Conservation (phyloP, 768 basidiomycete genomes). For the Trametes punicea region DNA sequence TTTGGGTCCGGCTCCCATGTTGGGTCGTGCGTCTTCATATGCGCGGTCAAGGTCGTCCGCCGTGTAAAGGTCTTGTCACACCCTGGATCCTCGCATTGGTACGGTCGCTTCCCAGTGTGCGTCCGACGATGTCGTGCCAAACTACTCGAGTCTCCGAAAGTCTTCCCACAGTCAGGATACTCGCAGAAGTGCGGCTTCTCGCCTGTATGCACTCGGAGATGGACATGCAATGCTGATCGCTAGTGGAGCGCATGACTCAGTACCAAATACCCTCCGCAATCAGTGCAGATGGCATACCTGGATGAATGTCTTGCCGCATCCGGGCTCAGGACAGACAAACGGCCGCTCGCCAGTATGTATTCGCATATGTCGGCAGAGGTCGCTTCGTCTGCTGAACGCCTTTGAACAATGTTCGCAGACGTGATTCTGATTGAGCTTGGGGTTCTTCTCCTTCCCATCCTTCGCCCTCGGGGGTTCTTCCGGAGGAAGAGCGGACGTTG, state of each 20-base stretch:
- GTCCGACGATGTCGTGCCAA: conserved; percentile 89
- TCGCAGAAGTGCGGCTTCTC: conserved; percentile 92
- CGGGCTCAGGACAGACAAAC: conserved; percentile 65
- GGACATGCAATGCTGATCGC: conserved; percentile 88
- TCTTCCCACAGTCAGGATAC: conserved; percentile 83
- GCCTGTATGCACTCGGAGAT: conserved; percentile 86
- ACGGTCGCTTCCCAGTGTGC: conserved; percentile 82
- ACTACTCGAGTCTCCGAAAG: conserved; percentile 89
- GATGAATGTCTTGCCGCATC: conserved; percentile 89
- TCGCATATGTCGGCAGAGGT: conserved; percentile 79
- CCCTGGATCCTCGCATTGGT: conserved; percentile 78
- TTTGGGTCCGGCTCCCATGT: conserved; percentile 82
- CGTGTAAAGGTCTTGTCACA: conserved; percentile 89
- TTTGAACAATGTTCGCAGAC: conserved; percentile 76
- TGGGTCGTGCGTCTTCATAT: conserved; percentile 87
- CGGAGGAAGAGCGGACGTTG: conserved; percentile 13
- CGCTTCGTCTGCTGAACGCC: conserved; percentile 79
- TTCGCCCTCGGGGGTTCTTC: conserved; percentile 9
- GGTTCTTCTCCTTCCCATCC: conserved; percentile 27
- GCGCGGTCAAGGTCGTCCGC: conserved; percentile 77
- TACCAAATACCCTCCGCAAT: no score
- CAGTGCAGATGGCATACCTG: conserved; percentile 57
- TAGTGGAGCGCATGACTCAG: conserved; percentile 29
- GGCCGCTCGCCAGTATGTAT: conserved; percentile 92
- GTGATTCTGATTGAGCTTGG: conserved; percentile 45